Percentiles rank a stretch among this genome's conserved stretches.
Conservation (phyloP, 768 basidiomycete genomes). For the Rhodosporidiobolus sp. region DNA sequence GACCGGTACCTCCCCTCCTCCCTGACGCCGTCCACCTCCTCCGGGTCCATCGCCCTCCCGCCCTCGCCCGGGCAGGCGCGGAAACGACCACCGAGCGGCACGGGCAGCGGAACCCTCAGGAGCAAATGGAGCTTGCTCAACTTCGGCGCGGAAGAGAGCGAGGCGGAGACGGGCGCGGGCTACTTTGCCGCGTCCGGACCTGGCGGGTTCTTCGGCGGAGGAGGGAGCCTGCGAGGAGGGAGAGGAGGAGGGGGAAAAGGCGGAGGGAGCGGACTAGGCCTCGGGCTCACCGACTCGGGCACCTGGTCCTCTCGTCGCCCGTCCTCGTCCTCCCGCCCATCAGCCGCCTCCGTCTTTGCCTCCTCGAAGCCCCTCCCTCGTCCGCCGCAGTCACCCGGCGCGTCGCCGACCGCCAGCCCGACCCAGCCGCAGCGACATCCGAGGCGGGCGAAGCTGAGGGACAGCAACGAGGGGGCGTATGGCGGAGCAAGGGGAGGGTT, state of each 20-base stretch:
- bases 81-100: neutral
- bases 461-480: too few species aligned
- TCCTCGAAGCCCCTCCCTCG: slow-evolving; percentile 10
- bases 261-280: too few species aligned
- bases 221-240: too few species aligned
- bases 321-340: slow-evolving; percentile 12
- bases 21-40: neutral
- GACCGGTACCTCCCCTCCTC: slow-evolving; percentile 12
- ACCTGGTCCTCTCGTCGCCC: too few species aligned
- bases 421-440: too few species aligned
- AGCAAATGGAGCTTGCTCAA: slow-evolving; percentile 9
- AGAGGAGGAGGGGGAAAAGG: too few species aligned
- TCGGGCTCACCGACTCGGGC: too few species aligned
- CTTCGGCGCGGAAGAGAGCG: slow-evolving; percentile 18
- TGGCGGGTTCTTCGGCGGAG: too few species aligned
- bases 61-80: neutral
- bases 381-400: slow-evolving; percentile 25
- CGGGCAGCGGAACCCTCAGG: neutral
- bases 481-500: too few species aligned
- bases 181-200: neutral
- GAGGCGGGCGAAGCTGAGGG: too few species aligned
- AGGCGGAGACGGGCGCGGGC: neutral
- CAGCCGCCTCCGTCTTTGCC: slow-evolving; percentile 31
- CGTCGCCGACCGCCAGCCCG: too few species aligned
- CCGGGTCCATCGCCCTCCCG: neutral